These are phyloP conservation scores for Candida methanosorbosa DNA, from an alignment of 805 yeast genomes.

Conservation along the genomic window DNA sequence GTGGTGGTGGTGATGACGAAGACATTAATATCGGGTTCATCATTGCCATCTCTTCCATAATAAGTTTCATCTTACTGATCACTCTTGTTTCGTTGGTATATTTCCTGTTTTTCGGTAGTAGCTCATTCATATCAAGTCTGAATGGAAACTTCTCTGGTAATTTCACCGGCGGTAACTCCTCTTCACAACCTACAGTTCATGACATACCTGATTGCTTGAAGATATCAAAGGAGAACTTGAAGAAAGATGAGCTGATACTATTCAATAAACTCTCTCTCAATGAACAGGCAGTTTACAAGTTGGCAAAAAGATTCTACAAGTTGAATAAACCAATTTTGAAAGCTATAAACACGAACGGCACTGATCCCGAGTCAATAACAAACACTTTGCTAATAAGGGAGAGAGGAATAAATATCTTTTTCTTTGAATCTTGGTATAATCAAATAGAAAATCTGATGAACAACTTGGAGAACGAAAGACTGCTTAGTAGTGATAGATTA, in stretches of 20 bases:
- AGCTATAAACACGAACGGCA: constrained; percentile 14
- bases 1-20: not conserved
- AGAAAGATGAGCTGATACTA: not conserved
- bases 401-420: constrained; percentile 25
- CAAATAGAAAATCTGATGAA: constrained; percentile 15
- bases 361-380: constrained; percentile 17
- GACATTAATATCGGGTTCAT: constrained; percentile 1
- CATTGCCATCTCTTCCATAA: not conserved
- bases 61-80: not conserved
- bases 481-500: no score
- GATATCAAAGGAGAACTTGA: not conserved
- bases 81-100: not conserved
- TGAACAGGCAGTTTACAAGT: constrained; percentile 1
- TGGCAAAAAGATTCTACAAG: constrained; percentile 16
- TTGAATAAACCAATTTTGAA: constrained; percentile 16
- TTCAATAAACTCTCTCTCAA: not conserved
- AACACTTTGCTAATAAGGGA: constrained; percentile 23
- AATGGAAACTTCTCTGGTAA: not conserved
- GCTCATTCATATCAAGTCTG: no score
- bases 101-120: not conserved
- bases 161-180: no score
- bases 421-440: constrained; percentile 22
- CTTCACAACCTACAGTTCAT: not conserved
- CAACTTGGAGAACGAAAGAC: not conserved
- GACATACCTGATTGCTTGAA: not conserved